Evolutionary conservation across 805 yeast genomes (phyloP), one percentile per base, ranked within the genome.

Genomic region (Candida broadrunensis): DNA sequence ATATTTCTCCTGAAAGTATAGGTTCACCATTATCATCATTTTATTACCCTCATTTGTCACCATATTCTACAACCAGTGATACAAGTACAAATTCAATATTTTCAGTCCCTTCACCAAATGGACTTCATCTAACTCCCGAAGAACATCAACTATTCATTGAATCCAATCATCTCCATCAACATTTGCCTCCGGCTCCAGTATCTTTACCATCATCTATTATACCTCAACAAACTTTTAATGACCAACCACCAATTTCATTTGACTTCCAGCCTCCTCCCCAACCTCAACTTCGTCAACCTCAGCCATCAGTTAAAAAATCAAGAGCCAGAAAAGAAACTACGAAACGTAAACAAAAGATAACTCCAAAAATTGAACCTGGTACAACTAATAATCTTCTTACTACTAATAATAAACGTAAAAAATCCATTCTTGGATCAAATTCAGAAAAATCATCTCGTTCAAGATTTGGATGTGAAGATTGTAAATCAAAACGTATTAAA

Each of bases 391-490:
- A 5, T 25, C 14, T 25, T 9, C 6, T 9, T 21, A 21, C 24
- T 9, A 9, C 29, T 9, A 9, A 8, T 25, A 25, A 25, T 11
- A 29, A 29, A 6, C 5, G 18, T 5, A 29, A 29, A 15, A 29
- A 29, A 13, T 29, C 32, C 5, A 29, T 29, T 5, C 17, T 29
- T 14, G 29, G 29, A 26, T 29, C 32, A 14, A 14, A n/a, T 14
- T 5, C 32, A 29, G 32, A 31, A n/a, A 41, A 41, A 20, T 30
- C 41, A 21, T 26, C 43, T 13, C 36, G 62, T 18, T 56, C 62
- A 12, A 43, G 59, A 20, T 43, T 44, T 26, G 64, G 63, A 12
- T 59, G 64, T 36, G 51, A 47, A 17, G 48, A 42, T 21, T 59
- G 64, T 39, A 49, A 50, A 32, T 36, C 41, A 12, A 50, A 41